Conservation (phyloP, 371 early-diverging fungal species). For the Mortierella sp. region DNA sequence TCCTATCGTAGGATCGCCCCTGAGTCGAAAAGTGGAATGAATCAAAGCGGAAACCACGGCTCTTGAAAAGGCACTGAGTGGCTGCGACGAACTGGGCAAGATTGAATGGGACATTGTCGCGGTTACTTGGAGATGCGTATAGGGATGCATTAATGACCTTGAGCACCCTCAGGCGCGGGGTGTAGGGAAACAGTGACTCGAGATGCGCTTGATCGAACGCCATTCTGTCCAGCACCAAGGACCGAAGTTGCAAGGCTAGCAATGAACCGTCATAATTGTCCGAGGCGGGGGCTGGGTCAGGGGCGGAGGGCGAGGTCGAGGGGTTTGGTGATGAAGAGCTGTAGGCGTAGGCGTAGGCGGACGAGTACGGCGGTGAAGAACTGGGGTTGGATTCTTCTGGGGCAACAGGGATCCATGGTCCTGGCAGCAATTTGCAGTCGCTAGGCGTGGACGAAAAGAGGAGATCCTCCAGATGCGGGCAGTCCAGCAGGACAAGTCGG, state of each 20-base stretch:
- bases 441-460: no score
- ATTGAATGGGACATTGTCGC: not conserved
- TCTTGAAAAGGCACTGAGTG: no score
- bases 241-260: not conserved
- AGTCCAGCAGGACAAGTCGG: not conserved
- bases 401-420: not conserved
- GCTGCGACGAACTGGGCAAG: not conserved
- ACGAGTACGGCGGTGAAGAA: no score
- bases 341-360: no score
- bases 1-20: no score
- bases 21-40: not conserved
- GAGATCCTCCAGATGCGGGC: not conserved
- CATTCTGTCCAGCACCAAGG: not conserved
- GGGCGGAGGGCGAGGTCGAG: not conserved
- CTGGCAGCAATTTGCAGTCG: not conserved
- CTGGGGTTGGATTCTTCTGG: no score
- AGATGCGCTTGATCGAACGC: not conserved
- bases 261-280: no score
- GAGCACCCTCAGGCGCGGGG: not conserved
- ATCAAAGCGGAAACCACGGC: not conserved
- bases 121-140: not conserved
- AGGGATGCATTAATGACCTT: not conserved
- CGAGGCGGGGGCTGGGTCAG: no score
- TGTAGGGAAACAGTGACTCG: not conserved
- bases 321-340: no score